Evolutionary conservation across 108 stramenopile species (phyloP).

Genomic region (Skeletonema costatum): DNA sequence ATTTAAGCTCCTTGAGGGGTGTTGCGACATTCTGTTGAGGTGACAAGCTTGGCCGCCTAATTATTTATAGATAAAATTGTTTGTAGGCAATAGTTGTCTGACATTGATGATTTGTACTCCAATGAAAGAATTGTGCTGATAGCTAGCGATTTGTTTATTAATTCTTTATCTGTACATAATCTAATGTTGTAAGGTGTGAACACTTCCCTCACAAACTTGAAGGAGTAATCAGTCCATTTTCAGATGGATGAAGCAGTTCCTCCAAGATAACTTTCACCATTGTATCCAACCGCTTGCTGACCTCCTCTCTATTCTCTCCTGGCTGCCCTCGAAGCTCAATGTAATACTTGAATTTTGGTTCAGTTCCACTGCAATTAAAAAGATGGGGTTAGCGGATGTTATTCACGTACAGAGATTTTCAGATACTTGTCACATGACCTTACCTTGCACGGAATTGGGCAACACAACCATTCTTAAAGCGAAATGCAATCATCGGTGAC

Average conservation of each 20-base stretch:
- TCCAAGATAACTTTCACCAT: slow-evolving; percentile 76
- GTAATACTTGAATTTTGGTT: slow-evolving; percentile 99
- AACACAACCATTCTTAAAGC: slow-evolving; percentile 92
- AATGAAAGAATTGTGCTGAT: not conserved
- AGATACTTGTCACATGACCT: not conserved
- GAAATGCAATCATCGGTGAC: slow-evolving; percentile 93
- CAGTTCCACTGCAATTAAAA: slow-evolving; percentile 75
- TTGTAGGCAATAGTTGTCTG: not conserved
- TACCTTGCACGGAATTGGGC: slow-evolving; percentile 90
- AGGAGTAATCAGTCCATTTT: slow-evolving; percentile 61
- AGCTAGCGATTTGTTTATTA: not conserved
- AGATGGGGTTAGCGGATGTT: not conserved
- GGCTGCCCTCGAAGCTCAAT: slow-evolving; percentile 89
- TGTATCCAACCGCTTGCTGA: slow-evolving; percentile 58
- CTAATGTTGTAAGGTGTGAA: not conserved
- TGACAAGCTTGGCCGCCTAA: not conserved
- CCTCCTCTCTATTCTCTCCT: slow-evolving; percentile 66
- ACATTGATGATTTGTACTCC: not conserved
- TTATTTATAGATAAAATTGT: not conserved
- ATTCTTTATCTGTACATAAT: not conserved
- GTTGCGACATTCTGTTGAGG: not conserved
- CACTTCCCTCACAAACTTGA: slow-evolving; percentile 17
- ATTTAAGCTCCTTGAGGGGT: not conserved
- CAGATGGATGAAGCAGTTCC: slow-evolving; percentile 73
- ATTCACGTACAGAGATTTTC: not conserved